Base-by-base conservation (phyloP, 2,329 filamentous ascomycete genomes). In the Ophiocordyceps camponoti-floridani region DNA sequence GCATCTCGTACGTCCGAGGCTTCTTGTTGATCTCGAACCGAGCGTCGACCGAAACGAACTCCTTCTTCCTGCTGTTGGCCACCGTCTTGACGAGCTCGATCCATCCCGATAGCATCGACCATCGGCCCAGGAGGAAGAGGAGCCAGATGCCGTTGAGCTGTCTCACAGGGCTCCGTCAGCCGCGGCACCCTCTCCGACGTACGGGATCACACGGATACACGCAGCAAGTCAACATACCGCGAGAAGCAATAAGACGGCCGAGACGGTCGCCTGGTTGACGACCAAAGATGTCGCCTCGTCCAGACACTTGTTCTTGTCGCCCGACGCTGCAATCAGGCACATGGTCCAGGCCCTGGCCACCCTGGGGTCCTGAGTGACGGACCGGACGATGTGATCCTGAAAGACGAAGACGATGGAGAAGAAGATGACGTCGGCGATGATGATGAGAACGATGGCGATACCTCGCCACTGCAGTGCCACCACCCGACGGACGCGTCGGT, bases 391-490 rank as follows among this genome's bases (percentile, higher is more conserved):
- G 53, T 81, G 81, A 61, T 94, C 84, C 56, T 94, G 75, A 58
- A 85, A 84, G 43, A 96, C 81, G 58, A 96, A 96, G 45, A 94
- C 74, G 41, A 94, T 70, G 2, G 88, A 81, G 62, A 96, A 95
- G 70, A 94, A 94, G 54, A 95, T 79, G 49, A 96, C 86, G 58
- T 96, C 88, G 47, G 77, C 75, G 47, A 95, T 75, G 52, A 96
- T 94, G 58, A 95, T 82, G 44, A 93, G 68, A 13, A 95, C 87
- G 48, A 96, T 84, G 40, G 79, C 76, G 48, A 95, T 89, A 41
- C 88, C 89, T 53, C 89, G 77, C 91, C 91, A 98, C 62, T 98
- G 91, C 4, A 96, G 75, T 58, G 84, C 78, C 35, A 98, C 74
- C 16, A 96, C 87, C 52, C 87, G 82, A 50, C 79, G 79, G 35